Evolutionary conservation across 192 early-diverging fungal genomes (phyloP), one percentile per base, ranked within the genome.

Genomic region (Allomyces javanicus): DNA sequence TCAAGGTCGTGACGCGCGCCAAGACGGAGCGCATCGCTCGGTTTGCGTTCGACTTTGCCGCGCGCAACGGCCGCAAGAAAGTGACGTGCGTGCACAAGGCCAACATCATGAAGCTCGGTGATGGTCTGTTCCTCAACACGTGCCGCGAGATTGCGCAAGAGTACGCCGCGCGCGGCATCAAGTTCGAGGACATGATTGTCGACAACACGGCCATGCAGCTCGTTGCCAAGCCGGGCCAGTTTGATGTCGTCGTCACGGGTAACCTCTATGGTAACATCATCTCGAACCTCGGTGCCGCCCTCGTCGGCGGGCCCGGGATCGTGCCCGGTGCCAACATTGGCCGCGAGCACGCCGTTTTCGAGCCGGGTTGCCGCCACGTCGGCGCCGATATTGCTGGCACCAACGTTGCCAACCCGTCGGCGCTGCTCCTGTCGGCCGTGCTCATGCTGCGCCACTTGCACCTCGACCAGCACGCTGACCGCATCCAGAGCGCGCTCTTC

Each of bases 191-290:
- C 80, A 96, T 99, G 96, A 99, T 99, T 79, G 96, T 99, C 70
- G 96, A 99, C 78, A 99, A 99, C 82, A 91, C 93, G 63, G 90
- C 96, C 65, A 99, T 99, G 96, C 96, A 99, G 83, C 83, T 99
- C n/a, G 93, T 96, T 62, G 89, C 91, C 72, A 88, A 82, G 76
- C 96, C 96, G 65, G 86, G 88, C 75, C 96, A 99, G 79, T 99
- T 99, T 67, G 96, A 99, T 74, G 96, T 99, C 62, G 92, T 99
- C 82, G 93, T 99, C 67, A 94, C 92, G 87, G 93, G 93, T 68
- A 99, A 99, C 84, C 85, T 99, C 76, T 99, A 99, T 80, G 96
- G 96, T 71, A 97, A 92, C 86, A 99, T 99, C 74, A 87, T 97
- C 64, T 91, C 89, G 72, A 99, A 99, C 79, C 88, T 99, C 67